Base-by-base conservation (phyloP, 1,139 yeast genomes). In the Blastobotrys apis region DNA sequence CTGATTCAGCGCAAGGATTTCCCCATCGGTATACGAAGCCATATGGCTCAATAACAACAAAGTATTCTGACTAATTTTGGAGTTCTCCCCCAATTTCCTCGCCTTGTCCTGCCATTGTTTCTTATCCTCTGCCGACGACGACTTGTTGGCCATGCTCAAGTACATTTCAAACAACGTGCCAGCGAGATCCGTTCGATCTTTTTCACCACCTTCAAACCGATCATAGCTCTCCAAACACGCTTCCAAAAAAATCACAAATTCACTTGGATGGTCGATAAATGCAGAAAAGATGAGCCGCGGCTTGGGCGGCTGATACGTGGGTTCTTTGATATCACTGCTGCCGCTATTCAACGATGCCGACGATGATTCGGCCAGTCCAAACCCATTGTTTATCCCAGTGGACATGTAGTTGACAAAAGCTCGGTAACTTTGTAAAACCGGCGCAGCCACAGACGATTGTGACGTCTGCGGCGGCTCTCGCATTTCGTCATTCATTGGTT, bases 161-260 rank as follows among this genome's bases (percentile, higher is more conserved):
- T 92, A 92, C 71, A 86, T 72, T 58, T 92, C 97, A 59, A 81
- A 84, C 35, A 92, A 67, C 0, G 97, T 87, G 8, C 84, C 77
- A 45, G 85, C 67, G 30, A 90, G 72, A 40, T 84, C 95, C 45
- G 74, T 75, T 53, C 80, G 78, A 56, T 87, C 95, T 51, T 75
- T 75, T 16, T 69, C 68, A 47, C 79, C 75, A 0, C 94, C 94
- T 49, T 84, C 92, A 58, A 80, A 84, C 49, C 73, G 75, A 48
- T 84, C 90, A 60, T 85, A 85, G 6, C 85, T 75, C 54, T 83
- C 87, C 15, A 88, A 68, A 57, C 97, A 87, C 0, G 97, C 97
- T 60, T 92, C 98, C 45, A 92, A 66, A 54, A 94, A 90, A n/a
- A 86, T 84, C 16, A 90, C 94, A 72, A 92, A 90, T 57, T 90